Evolutionary conservation across 2,329 filamentous ascomycete species (phyloP).

Genomic region (Dryadomyces quercivorus): DNA sequence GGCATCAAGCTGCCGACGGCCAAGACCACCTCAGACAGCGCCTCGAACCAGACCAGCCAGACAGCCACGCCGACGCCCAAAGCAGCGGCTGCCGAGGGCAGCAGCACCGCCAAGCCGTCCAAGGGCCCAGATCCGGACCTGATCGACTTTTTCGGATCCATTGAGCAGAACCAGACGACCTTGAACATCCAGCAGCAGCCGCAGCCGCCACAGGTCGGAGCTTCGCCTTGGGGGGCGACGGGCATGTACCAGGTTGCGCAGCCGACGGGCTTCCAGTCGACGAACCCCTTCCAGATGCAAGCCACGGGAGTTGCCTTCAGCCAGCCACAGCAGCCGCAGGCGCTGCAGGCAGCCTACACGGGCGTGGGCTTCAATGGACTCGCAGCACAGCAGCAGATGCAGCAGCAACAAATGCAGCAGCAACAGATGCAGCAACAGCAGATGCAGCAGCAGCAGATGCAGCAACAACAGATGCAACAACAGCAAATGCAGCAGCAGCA

Average conservation of each 20-base stretch:
- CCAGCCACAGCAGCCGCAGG: conserved; percentile 25
- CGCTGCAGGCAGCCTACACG: conserved; percentile 38
- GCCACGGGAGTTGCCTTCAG: conserved; percentile 18
- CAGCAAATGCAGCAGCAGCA: conserved; percentile 3
- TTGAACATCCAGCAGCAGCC: conserved; percentile 30
- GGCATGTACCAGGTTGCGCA: conserved; percentile 25
- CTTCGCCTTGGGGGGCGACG: conserved; percentile 25
- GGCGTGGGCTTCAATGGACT: conserved; percentile 80
- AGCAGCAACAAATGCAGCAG: conserved; percentile 8
- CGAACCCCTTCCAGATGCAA: conserved; percentile 29
- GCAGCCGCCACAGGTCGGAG: conserved; percentile 18
- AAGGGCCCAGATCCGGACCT: conserved; percentile 65
- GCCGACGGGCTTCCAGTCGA: conserved; percentile 26
- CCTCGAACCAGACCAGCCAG: conserved; percentile 15
- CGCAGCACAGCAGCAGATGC: conserved; percentile 46
- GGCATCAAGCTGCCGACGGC: conserved; percentile 8
- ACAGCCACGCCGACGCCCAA: conserved; percentile 29
- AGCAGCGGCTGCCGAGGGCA: conserved; percentile 26
- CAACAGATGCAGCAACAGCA: conserved; percentile 18
- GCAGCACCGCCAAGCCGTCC: conserved; percentile 3
- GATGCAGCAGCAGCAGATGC: conserved; percentile 1
- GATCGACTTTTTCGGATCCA: conserved; percentile 91
- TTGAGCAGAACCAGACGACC: conserved; percentile 75
- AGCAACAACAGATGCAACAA: background rate
- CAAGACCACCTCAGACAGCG: background rate